Evolutionary conservation across 352 stramenopile species (phyloP).

Genomic region (Blastocystis sp.): DNA sequence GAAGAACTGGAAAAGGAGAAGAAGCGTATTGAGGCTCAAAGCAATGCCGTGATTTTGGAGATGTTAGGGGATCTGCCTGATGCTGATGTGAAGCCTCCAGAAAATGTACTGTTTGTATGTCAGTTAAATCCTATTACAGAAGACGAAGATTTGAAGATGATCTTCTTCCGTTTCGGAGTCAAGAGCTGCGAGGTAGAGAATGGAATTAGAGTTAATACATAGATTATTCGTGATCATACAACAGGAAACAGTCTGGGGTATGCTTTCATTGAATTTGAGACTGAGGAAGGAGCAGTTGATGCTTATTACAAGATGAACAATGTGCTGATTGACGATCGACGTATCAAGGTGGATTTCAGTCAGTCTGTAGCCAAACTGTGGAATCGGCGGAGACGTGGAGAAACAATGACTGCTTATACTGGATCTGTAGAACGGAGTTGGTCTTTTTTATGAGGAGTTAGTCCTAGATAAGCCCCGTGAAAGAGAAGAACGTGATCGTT

Average conservation of each 20-base stretch:
- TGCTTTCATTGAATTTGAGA: conserved; percentile 96
- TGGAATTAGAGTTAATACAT: conserved; percentile 69
- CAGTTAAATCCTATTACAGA: conserved; percentile 87
- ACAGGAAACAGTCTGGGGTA: conserved; percentile 95
- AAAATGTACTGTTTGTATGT: conserved; percentile 98
- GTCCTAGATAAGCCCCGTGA: no score
- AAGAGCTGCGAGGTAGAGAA: conserved; percentile 70
- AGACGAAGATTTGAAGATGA: conserved; percentile 88
- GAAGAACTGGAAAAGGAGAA: conserved; percentile 70
- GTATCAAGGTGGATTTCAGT: conserved; percentile 92
- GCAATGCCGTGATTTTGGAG: conserved; percentile 86
- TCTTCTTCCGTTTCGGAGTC: conserved; percentile 85
- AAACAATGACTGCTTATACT: conserved; percentile 16
- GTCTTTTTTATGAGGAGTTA: no score
- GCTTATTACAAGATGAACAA: conserved; percentile 99
- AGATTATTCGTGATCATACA: conserved; percentile 94
- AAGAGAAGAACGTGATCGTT: not conserved
- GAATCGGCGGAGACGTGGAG: conserved; percentile 76
- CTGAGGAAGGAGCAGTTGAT: conserved; percentile 83
- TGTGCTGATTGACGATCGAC: conserved; percentile 93
- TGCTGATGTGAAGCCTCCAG: conserved; percentile 90
- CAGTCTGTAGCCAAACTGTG: conserved; percentile 96
- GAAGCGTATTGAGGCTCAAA: conserved; percentile 17
- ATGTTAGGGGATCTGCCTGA: conserved; percentile 96
- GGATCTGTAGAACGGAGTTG: conserved; percentile 1